Percentiles rank a stretch among this genome's conserved stretches.
phyloP scores from a whole-genome alignment of 257 asterid species.

The Solanum ossicruentum region DNA sequence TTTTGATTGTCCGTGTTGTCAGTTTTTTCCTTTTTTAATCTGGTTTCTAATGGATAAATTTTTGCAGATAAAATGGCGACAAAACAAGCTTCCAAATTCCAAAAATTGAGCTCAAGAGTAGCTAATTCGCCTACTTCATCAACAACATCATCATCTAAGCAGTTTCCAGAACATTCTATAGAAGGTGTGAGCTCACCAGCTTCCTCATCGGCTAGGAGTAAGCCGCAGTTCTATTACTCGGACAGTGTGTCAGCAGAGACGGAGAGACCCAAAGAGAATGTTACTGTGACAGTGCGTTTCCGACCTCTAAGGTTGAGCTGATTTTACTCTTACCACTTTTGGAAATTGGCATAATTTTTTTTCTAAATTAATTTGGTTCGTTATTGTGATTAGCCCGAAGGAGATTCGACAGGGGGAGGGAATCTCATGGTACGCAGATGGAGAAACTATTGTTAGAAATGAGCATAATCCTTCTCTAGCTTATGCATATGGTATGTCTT shows the following conservation, averaged over 20 bases:
- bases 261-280: constrained; percentile 82
- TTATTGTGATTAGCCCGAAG: constrained; percentile 50
- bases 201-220: constrained; percentile 74
- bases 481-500: constrained; percentile 74
- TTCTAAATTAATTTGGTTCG: constrained; percentile 4
- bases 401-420: constrained; percentile 98
- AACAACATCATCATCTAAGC: constrained; percentile 79
- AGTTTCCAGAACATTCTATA: constrained; percentile 45
- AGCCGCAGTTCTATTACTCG: constrained; percentile 37
- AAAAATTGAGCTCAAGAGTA: constrained; percentile 28
- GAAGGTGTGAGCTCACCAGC: constrained; percentile 78
- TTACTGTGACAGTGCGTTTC: constrained; percentile 91
- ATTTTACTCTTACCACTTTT: not conserved
- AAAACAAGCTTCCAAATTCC: constrained; percentile 42
- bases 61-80: constrained; percentile 37
- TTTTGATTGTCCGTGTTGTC: not conserved
- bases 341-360: not conserved
- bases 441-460: constrained; percentile 89
- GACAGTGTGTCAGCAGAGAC: constrained; percentile 27
- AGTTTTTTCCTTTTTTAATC: not conserved
- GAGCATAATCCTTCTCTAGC: constrained; percentile 89
- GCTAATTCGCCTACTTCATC: constrained; percentile 68
- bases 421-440: constrained; percentile 99
- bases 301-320: constrained; percentile 84
- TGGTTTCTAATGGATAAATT: not conserved